Evolutionary conservation across 148 eudicot species (phyloP), one percentile per base, ranked within the genome.

Genomic region (Silene latifolia): DNA sequence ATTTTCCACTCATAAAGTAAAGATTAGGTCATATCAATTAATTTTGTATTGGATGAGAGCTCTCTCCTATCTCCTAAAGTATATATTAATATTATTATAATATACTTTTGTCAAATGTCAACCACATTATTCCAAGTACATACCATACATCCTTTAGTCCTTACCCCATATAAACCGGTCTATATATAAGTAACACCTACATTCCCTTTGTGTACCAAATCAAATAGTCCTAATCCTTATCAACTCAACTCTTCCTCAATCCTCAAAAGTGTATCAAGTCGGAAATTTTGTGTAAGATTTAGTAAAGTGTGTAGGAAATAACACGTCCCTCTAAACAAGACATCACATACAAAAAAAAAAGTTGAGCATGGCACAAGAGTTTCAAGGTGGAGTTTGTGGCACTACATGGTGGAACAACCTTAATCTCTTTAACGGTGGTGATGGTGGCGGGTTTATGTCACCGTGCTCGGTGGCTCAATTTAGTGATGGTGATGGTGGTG

Each of bases 381-480:
- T 85, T 53, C 93, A 87, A 77, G 89, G 87, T 10, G 91, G 87
- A 20, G 87, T 90, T 67, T 92, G 91, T 65, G 86, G 88, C 39
- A 77, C 82, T 8, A 79, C 72, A 25, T 88, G 88, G 95, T 90
- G 93, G 96, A 87, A 77, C 76, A 87, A 77, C 76, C 77, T 79
- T 63, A 83, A 46, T 75, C 58, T 77, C 58, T 86, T 87, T 32
- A 76, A 77, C 59, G 76, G 81, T 46, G 85, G 87, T 27, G 72
- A 82, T 23, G 67, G 42, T 4, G 24, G 63, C n/a, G 86, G 90
- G 13, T 74, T 72, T 12, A 29, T 80, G 2, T 83, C 89, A 8
- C 84, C 85, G 44, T 87, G 87, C 78, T 82, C 88, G 51, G 76
- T 82, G 20, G 35, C 78, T 17, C 80, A 76, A 66, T 69, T 79